Base-by-base conservation (phyloP, 2,329 filamentous ascomycete species). In the Phialophora tarda region DNA sequence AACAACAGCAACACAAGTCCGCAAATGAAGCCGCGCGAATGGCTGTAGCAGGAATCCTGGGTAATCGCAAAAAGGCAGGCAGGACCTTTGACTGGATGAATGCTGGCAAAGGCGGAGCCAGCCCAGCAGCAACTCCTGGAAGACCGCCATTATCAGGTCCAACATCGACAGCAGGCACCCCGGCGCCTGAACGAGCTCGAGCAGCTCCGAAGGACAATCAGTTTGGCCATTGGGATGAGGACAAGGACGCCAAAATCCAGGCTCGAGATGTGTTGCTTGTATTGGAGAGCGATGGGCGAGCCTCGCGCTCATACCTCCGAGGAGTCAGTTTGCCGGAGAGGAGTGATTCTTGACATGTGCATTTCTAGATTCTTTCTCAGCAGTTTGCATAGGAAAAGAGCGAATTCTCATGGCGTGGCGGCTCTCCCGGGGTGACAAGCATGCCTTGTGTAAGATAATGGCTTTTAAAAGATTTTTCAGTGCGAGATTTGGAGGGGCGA, bases 1-100 rank as follows among this genome's bases (percentile, higher is more conserved):
- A 96, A 74, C 90, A 90, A 21, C 89, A 89, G 65, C 91, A 89
- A 71, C 92, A 94, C 71, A 88, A 89, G 24, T 91, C 89, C 69
- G 92, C 94, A 28, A 97, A 97, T 75, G 84, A 88, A 63, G 97
- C 93, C 0, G 91, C 91, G 62, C 88, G 87, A 69, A 86, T 92
- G 81, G 91, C 91, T 1, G 84, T 93, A 51, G 65, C 68, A 12
- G 89, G 90, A 63, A 84, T 85, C 73, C 84, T 86, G 76, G 86
- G 86, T 44, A 81, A 80, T 58, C 80, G 78, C 17, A 82, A 81
- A 64, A 82, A 81, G 65, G 76, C 76, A 68, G 41, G 60, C 41
- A 82, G 82, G 70, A 78, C 77, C n/a, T 83, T 82, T 66, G 80
- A 79, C 12, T 81, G 82, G 82, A 73, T 83, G 64, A 80, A 78